Evolutionary conservation across 2,329 filamentous ascomycete species (phyloP), one percentile per base, ranked within the genome.

Genomic region (Coniochaeta sp.): DNA sequence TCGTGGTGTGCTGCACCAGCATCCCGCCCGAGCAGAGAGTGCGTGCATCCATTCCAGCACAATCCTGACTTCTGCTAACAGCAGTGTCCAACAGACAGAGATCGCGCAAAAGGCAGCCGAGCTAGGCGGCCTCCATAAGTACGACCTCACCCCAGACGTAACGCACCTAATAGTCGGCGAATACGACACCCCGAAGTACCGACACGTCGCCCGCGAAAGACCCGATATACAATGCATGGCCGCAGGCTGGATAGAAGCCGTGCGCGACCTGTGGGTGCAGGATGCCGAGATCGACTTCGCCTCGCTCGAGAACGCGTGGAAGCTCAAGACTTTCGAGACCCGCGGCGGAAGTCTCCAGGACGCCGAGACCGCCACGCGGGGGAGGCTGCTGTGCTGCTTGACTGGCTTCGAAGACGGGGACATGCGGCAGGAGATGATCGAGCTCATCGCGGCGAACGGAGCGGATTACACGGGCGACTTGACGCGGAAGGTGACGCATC

Each of bases 111-210:
- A 83, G 55, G 87, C 88, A 16, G 70, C 76, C 56, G 83, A 96
- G 64, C 90, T 99, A 75, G 94, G 94, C 57, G 94, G 91, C 49
- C 70, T 80, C 54, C 88, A 95, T 75, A 91, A 88, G 61, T 87
- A 91, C 67, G 91, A 99, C 67, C 82, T 99, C 45, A 97, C 91
- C n/a, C 89, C 88, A 52, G 90, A 96, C 67, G 90, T 95, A 47
- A 97, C 94, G 5, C 94, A 99, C 72, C 83, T 99, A 46, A 81
- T 99, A 56, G 89, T 96, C 55, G 94, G 91, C 66, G 85, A 88
- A 61, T 87, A 90, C 62, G 82, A 92, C 65, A 97, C 92, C 1
- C 83, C 87, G 48, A 99, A 99, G 69, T 99, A 99, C 71, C 87
- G 85, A 67, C 96, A 95, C 75, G 92, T 97, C 62, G 94, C 92